A percentile compares a stretch with the other conserved stretches of the same genome.
Conservation (phyloP, 2,329 filamentous ascomycete species). For the Sporothrix pallida region DNA sequence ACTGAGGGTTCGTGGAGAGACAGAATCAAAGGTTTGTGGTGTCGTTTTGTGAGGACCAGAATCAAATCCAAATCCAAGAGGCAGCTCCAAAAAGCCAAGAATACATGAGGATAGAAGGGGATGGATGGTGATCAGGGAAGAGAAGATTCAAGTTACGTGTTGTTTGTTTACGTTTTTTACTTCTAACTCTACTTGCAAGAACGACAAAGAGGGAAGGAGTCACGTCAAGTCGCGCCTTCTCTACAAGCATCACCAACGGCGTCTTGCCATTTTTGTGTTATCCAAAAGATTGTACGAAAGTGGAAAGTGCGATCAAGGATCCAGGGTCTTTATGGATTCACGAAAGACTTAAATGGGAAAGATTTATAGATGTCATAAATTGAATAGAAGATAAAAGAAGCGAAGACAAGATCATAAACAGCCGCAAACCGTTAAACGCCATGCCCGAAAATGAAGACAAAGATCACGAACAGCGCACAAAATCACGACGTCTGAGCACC, state of each 20-base stretch:
- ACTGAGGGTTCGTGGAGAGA: neutral
- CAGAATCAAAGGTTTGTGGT: neutral
- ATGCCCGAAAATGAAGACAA: neutral
- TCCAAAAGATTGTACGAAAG: neutral
- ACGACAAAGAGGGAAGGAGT: neutral
- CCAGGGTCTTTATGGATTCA: too few relatives aligned
- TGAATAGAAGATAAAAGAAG: neutral
- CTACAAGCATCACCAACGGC: too few relatives aligned
- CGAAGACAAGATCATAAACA: neutral
- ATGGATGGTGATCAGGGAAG: neutral
- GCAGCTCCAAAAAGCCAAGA: slow-evolving; percentile 19
- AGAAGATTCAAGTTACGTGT: neutral
- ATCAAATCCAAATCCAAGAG: slow-evolving; percentile 10
- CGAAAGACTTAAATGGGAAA: neutral
- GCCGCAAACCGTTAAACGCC: neutral
- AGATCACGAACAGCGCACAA: neutral
- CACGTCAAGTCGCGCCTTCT: neutral
- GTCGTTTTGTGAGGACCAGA: neutral
- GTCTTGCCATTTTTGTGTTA: neutral
- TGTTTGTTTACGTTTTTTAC: slow-evolving; percentile 22
- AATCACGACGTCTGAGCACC: slow-evolving; percentile 38
- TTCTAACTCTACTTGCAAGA: too few relatives aligned
- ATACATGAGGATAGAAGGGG: neutral
- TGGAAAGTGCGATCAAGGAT: neutral
- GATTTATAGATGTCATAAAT: neutral